Base-by-base conservation (phyloP, 192 early-diverging fungal genomes). In the Backusella sp. region DNA sequence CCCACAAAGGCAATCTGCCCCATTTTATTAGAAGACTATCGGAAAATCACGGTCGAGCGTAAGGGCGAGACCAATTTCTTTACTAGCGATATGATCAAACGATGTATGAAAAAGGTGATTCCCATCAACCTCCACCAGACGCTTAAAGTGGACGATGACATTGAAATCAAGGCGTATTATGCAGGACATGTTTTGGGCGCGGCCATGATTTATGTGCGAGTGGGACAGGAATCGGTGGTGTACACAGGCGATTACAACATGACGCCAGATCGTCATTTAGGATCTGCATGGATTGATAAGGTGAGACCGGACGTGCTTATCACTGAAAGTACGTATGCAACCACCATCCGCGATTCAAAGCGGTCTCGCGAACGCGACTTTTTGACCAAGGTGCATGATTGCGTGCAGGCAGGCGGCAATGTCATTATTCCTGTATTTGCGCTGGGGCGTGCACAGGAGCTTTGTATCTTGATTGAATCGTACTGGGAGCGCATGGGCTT, bases 341-440 rank as follows among this genome's bases (percentile, higher is more conserved):
- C 98, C 17, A 96, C 94, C 6, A 96, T 95, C 66, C 93, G 98
- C 68, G 94, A 96, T 69, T 97, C 96, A 9, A 98, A 98, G 73
- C 87, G 98, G 37, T 86, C 94, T 8, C 87, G 97, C 56, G 98
- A 98, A 84, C 89, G 93, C 34, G 96, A 97, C 62, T 99, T 99
- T 82, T 81, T 98, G 26, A 90, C 92, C 77, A 96, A 96, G 76
- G 92, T 94, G 6, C 92, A 94, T 76, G 88, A 90, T 68, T 94
- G 93, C 77, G 92, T 96, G 0, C 72, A 78, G 4, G 84, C 86
- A 6, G 92, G 93, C 19, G 96, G 96, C 12, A 97, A 97, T 56
- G 96, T 97, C 17, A 85, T 97, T 65, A 96, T 99, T 59, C 98
- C 98, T 0, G 96, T 96, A n/a, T 99, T 99, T 90, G 98, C 98